Conservation (phyloP, 345 rosid genomes). For the Streptanthus diversifolius region DNA sequence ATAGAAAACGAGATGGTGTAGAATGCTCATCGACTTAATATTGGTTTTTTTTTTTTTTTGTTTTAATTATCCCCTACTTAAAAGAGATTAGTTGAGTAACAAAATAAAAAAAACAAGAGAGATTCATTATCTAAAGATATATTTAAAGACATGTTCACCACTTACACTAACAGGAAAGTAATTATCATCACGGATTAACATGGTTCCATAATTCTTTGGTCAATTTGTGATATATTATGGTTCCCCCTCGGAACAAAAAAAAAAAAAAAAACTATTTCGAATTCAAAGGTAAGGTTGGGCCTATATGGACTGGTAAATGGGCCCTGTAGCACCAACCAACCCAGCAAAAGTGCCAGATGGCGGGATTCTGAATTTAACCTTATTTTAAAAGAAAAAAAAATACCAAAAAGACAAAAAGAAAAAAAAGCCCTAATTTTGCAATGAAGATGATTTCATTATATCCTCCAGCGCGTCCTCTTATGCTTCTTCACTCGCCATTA, state of each 20-base stretch:
- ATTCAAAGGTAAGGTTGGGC: background rate
- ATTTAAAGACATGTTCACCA: background rate
- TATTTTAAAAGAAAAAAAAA: background rate
- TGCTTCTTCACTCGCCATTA: constrained; percentile 5
- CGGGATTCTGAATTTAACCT: background rate
- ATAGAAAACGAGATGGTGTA: background rate
- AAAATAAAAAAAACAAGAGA: no score
- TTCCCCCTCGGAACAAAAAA: no score
- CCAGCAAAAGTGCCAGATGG: constrained; percentile 6
- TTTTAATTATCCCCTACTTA: no score
- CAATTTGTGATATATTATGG: background rate
- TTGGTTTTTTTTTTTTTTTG: no score
- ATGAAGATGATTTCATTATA: background rate
- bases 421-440: constrained; percentile 7
- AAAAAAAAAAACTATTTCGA: background rate
- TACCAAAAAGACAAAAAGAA: background rate
- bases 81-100: no score
- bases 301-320: background rate
- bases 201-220: background rate
- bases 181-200: background rate
- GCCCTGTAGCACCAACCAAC: background rate
- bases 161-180: background rate
- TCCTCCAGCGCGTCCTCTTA: no score
- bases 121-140: background rate
- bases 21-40: background rate